phyloP scores from a whole-genome alignment of 768 basidiomycete species.

The Rhizopogon vinicolor region DNA sequence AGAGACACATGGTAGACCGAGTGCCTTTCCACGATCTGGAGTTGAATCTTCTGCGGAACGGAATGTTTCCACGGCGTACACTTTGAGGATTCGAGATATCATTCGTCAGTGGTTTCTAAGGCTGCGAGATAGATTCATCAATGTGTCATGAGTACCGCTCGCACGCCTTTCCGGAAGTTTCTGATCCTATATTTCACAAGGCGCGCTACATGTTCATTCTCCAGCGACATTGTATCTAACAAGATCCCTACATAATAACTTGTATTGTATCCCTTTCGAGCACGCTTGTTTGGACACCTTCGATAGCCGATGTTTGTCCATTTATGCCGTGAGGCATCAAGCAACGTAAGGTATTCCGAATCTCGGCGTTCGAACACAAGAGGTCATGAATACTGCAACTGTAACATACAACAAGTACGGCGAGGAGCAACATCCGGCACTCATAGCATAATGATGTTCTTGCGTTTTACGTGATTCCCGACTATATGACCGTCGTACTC shows the following conservation, averaged over 20 bases:
- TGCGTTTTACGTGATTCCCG: constrained; percentile 9
- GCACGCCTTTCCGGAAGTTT: neutral
- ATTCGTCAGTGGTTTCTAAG: constrained; percentile 22
- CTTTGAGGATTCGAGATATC: constrained; percentile 22
- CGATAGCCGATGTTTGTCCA: constrained; percentile 11
- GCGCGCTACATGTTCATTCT: neutral
- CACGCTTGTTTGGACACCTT: neutral
- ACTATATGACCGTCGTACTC: neutral
- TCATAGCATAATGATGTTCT: neutral
- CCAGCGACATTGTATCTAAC: constrained; percentile 5
- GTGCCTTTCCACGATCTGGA: neutral
- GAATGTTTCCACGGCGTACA: neutral
- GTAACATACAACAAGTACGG: neutral
- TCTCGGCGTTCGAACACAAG: neutral
- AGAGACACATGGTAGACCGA: neutral
- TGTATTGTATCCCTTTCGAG: neutral
- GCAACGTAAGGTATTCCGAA: neutral
- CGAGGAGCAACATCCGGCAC: neutral
- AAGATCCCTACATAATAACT: neutral
- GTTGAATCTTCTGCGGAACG: constrained; percentile 5
- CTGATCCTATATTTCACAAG: neutral
- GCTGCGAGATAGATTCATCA: constrained; percentile 8
- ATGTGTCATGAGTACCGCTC: neutral
- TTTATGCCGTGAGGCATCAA: neutral
- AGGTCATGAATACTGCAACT: no score